Percentiles rank a stretch among this genome's conserved stretches.
These are phyloP conservation scores for Syzygium aqueum DNA, from an alignment of 345 rosid genomes.

Conservation along the genomic window DNA sequence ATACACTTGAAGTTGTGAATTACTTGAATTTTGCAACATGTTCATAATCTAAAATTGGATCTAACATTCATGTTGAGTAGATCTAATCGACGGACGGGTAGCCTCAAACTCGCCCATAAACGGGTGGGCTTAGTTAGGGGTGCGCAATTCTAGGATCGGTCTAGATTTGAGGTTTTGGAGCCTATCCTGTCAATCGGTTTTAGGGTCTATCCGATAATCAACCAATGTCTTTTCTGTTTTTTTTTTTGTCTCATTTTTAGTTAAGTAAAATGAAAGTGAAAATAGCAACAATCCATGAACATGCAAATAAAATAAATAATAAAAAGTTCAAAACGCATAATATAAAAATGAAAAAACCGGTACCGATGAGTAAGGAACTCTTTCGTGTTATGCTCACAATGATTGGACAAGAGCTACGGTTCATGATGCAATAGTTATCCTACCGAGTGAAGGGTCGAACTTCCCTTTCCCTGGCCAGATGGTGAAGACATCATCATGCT, in stretches of 20 bases:
- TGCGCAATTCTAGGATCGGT: too few relatives aligned
- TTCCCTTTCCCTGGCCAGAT: slow-evolving; percentile 17
- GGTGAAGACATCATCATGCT: slow-evolving; percentile 18
- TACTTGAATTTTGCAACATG: not conserved
- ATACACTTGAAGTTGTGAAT: not conserved
- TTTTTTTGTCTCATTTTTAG: not conserved
- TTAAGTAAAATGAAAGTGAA: not conserved
- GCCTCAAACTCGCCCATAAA: not conserved
- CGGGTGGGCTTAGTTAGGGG: too few relatives aligned
- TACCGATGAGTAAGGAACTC: slow-evolving; percentile 24
- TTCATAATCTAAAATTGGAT: not conserved
- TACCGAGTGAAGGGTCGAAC: slow-evolving; percentile 1
- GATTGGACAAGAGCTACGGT: slow-evolving; percentile 35
- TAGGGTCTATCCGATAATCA: not conserved
- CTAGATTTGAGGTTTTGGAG: not conserved
- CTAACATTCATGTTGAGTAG: not conserved
- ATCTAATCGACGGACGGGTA: rapidly evolving
- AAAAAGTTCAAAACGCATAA: not conserved
- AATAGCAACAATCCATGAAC: not conserved
- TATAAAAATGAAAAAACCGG: not conserved
- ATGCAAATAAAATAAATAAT: too few relatives aligned
- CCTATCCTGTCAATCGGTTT: not conserved
- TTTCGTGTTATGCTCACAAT: slow-evolving; percentile 42
- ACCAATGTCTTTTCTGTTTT: not conserved
- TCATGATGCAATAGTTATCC: slow-evolving; percentile 20